Base-by-base conservation (phyloP, 75 land plant genomes). In the Chamaecyparis obtusa region DNA sequence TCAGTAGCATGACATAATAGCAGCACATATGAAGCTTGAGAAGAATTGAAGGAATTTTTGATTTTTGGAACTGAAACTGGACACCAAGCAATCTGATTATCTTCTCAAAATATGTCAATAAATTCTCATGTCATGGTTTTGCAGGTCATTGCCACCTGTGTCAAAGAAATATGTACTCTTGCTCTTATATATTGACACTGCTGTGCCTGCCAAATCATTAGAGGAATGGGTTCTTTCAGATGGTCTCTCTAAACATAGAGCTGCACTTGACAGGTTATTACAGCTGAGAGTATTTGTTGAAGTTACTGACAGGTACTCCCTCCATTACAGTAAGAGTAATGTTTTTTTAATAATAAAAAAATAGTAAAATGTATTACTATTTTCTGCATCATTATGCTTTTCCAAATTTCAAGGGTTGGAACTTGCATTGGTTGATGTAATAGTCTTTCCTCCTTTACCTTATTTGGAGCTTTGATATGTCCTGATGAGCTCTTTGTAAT, bases 61-160 rank as follows among this genome's bases (percentile, higher is more conserved):
- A n/a, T 46, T 81, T 5, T 81, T 46, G 51, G 32, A 46, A 46
- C 13, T 46, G 33, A 81, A 27, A 81, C 32, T 11, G 49, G n/a
- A 27, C 3, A 46, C 33, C 3, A 9, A 81, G 46, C 3, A 10
- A 81, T 81, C 30, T 32, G 13, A 9, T 81, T 81, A 33, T 81
- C 33, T 81, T 37, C 82, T 46, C 15, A 44, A 81, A 81, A 44
- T 37, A 41, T 81, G 30, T 17, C 49, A 39, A 81, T 43, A 24
- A 81, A 44, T 21, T 39, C 10, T 9, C 43, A 35, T 81, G 27
- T 43, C 24, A 44, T 41, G 83, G 49, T 81, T 69, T 24, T 86
- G 67, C 88, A 98, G 99, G 91, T 98, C 99, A 30, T 86, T 98
- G 86, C 97, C 99, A 17, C 99, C 99, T 30, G 87, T 98, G 87